Conservation (phyloP, 352 stramenopile genomes). For the Pythium plurisporium region DNA sequence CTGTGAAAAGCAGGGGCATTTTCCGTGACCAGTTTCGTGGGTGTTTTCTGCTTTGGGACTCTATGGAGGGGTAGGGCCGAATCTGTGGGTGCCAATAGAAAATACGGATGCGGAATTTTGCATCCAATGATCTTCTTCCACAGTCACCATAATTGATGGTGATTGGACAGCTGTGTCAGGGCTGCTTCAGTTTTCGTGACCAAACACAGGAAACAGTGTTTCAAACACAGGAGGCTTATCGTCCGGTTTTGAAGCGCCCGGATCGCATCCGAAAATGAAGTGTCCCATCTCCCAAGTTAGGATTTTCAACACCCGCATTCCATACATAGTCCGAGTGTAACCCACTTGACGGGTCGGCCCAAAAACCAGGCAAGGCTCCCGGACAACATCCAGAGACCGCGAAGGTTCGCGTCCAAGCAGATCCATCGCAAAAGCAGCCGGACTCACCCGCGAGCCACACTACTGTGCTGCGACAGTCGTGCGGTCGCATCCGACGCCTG, state of each 20-base stretch:
- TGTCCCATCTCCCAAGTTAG: slow-evolving; percentile 13
- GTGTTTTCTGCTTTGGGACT: slow-evolving; percentile 9
- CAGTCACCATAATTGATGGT: background rate
- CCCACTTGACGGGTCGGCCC: background rate
- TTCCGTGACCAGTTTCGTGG: background rate
- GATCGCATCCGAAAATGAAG: slow-evolving; percentile 9
- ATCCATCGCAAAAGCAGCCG: no score
- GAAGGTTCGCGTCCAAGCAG: no score
- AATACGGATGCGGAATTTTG: background rate
- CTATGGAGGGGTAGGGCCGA: background rate
- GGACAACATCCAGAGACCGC: slow-evolving; percentile 6
- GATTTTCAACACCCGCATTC: background rate
- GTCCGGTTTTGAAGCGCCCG: no score
- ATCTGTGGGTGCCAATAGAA: background rate
- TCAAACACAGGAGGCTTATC: no score
- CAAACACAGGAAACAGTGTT: no score
- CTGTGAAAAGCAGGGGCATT: background rate
- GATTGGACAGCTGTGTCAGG: slow-evolving; percentile 7
- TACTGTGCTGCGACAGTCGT: slow-evolving; percentile 7
- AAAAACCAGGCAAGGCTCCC: no score
- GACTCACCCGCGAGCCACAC: no score
- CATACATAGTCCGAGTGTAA: background rate
- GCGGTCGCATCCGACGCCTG: background rate
- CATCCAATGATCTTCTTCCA: background rate
- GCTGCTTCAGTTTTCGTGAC: no score